phyloP scores from a whole-genome alignment of 345 rosid genomes.

The Carallia pectinifolia region DNA sequence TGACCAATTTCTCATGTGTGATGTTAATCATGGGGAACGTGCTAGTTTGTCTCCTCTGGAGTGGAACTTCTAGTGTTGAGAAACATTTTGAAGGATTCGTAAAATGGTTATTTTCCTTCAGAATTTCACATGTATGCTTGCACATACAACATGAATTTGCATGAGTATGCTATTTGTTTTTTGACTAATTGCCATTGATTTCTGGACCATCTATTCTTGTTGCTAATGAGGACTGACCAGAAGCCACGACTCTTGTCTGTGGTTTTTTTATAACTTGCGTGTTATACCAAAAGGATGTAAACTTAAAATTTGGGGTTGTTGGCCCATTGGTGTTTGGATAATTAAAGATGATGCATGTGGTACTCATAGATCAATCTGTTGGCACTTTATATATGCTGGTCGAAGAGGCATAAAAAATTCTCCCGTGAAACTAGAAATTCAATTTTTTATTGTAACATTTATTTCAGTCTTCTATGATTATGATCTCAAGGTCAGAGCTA shows the following conservation, averaged over 20 bases:
- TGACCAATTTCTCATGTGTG: not conserved
- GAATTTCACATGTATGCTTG: not conserved
- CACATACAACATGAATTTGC: not conserved
- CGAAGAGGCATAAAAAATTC: not conserved
- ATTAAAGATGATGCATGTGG: not conserved
- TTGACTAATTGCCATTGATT: not conserved
- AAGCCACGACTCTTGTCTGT: not conserved
- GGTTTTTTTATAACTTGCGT: not conserved
- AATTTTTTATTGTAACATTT: not conserved
- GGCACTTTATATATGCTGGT: not conserved
- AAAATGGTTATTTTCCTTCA: no score
- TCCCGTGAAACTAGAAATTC: not conserved
- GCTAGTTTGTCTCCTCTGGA: no score
- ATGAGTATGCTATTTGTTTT: not conserved
- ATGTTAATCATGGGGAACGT: no score
- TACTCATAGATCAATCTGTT: not conserved
- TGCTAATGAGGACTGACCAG: no score
- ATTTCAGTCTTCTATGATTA: not conserved
- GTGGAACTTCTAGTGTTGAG: no score
- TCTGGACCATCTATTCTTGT: not conserved
- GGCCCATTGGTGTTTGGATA: not conserved
- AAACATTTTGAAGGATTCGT: no score
- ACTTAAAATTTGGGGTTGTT: not conserved
- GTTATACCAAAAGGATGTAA: not conserved
- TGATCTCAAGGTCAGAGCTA: not conserved